Evolutionary conservation across 305 asterid genomes (phyloP), one percentile per base, ranked within the genome.

Genomic region (Striga hermonthica): DNA sequence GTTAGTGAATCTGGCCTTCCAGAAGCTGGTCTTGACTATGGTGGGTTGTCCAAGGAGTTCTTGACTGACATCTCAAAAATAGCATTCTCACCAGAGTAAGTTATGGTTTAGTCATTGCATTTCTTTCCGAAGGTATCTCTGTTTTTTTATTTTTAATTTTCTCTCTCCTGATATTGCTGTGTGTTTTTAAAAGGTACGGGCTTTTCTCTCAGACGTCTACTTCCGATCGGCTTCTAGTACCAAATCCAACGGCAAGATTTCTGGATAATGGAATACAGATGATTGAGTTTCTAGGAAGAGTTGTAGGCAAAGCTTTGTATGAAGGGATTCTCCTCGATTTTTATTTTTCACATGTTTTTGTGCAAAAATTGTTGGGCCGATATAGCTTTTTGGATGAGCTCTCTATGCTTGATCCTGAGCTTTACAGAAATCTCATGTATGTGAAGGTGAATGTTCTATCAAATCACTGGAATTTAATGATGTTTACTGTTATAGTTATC

Each of bases 1-100:
- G 87, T 89, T 72, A 83, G 95, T 77, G 97, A 89, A 75, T 89
- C 97, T 71, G 98, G 96, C 57, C 91, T 92, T 72, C 90, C 91
- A 45, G 97, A 92, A 80, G 95, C 96, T 72, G 98, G 98, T 69
- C 89, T 92, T 60, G 98, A 92, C 82, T 92, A 85, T 76, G 98
- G 98, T 76, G 96, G 97, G 38, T 78, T 89, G 78, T 89, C 98
- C 74, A 92, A 89, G 82, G 96, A 92, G 79, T 89, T 92, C 81
- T 81, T 90, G 78, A 92, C 93, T 57, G 97, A 92, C 74, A 73
- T 92, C 34, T 82, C 96, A 12, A 92, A 92, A 79, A 78, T 79
- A 57, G 96, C 91, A 54, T 87, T 92, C 80, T 89, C 97, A 49
- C 91, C 96, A 52, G 94, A 82, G 97, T 89, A 79, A 83, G 82